Base-by-base conservation (phyloP, 495 filamentous ascomycete species). In the Penicillium macrosclerotiorum region DNA sequence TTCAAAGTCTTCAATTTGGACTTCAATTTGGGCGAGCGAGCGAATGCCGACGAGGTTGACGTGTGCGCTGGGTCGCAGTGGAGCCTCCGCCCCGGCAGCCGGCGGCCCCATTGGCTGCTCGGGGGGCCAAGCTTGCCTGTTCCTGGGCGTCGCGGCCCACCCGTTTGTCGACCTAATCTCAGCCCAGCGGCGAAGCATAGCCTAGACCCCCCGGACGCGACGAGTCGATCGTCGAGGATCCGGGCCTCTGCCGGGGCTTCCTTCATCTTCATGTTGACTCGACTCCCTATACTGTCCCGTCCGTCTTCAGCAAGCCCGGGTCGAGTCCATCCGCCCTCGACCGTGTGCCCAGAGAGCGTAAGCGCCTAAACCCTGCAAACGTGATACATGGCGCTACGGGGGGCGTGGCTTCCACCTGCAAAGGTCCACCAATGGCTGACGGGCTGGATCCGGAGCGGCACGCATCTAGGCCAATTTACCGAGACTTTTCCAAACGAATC, bases 51-150 rank as follows among this genome's bases (percentile, higher is more conserved):
- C n/a, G n/a, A n/a, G 25, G 48, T 51, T 51, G 48, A 51, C 48
- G 48, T 51, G 42, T 51, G 42, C 37, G 13, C 41, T 44, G 47
- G 47, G 30, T 34, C 24, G 20, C 12, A 31, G 47, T 50, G 47
- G 48, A 36, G 19, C 4, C 5, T 19, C 20, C 36, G 23, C 25
- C 6, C 20, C 20, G 25, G 23, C 4, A 3, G n/a, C 2, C 4
- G 11, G n/a, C 2, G 6, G 1, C 2, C 2, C n/a, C 4, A 14
- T 38, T 38, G 36, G 36, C 24, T 16, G 4, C 18, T 36, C 8
- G 6, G 5, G 4, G 8, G 24, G 5, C 5, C 35, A 24, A 37
- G 12, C 20, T 22, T 37, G 35, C n/a, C n/a, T n/a, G n/a, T n/a
- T n/a, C n/a, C n/a, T n/a, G n/a, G n/a, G n/a, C n/a, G 5, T 7